Base-by-base conservation (phyloP, 805 yeast species). In the Teunomyces barrocoloradensis region DNA sequence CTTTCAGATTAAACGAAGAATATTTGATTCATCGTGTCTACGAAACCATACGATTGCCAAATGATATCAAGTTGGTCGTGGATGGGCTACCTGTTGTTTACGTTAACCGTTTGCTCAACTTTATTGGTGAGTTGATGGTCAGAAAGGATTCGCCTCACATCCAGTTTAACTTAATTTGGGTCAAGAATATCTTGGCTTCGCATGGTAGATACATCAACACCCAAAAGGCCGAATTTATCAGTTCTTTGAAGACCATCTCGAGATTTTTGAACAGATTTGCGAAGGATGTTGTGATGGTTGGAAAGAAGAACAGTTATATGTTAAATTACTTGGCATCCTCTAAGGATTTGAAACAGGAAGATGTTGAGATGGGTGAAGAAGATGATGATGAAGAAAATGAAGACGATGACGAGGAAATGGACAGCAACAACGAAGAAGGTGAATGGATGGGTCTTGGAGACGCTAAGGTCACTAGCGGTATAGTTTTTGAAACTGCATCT, bases 1-100 rank as follows among this genome's bases (percentile, higher is more conserved):
- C 97, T 0, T 90, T 94, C 77, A 78, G 99, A 65, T 76, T 94
- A 50, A 94, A 94, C 61, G 99, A 94, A 61, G 69, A 67, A 9
- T 80, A 84, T 56, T 69, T 94, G 45, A 81, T 91, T 21, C 84
- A 84, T 51, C 75, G 75, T 50, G 87, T 88, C 0, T 88, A 83
- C 62, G 96, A 89, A 62, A 58, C 77, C 4, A 75, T 91, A 7
- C 40, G 40, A 37, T 92, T 94, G 1, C 60, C 78, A n/a, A 69
- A 72, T 3, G 96, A 90, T 59, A 80, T 92, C 33, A 71, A 77
- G 29, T 65, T 94, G 43, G 79, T 91, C 6, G 71, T 85, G 6
- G 64, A 74, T n/a, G 87, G 80, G 43, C 59, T 92, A 15, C 99
- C 99, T 0, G 72, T 73, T 1, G 85, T 90, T 0, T 92, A 94